Evolutionary conservation across 805 yeast genomes (phyloP).

Genomic region (Vanderwaltozyma yarrowii): DNA sequence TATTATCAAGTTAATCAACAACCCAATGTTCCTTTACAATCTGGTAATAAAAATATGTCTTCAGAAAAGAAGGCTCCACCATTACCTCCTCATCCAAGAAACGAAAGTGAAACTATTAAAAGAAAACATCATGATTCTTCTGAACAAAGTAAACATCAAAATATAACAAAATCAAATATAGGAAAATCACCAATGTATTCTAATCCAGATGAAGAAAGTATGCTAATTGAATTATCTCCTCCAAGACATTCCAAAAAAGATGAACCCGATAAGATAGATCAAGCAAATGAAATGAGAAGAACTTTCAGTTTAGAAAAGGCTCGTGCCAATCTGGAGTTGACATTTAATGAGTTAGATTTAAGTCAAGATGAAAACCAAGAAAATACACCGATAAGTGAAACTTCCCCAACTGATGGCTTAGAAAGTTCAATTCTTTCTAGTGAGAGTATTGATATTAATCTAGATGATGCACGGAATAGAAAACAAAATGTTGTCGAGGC

Average conservation of each 20-base stretch:
- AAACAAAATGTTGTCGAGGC: background rate
- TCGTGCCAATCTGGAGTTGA: slow-evolving; percentile 4
- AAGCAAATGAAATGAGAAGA: background rate
- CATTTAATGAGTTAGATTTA: slow-evolving; percentile 12
- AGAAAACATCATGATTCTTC: too few relatives aligned
- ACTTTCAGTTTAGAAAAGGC: background rate
- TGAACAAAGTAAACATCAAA: too few relatives aligned
- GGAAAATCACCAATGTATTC: background rate
- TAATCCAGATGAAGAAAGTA: background rate
- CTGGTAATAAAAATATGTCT: background rate
- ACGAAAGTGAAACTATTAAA: background rate
- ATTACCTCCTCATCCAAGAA: slow-evolving; percentile 2
- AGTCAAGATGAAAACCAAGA: slow-evolving; percentile 4
- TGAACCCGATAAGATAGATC: background rate
- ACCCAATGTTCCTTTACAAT: background rate
- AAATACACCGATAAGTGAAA: slow-evolving; percentile 1
- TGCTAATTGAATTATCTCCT: background rate
- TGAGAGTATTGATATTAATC: slow-evolving; percentile 21
- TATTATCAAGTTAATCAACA: too few relatives aligned
- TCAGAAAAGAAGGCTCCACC: background rate
- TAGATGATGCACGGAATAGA: slow-evolving; percentile 9
- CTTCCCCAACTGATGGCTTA: background rate
- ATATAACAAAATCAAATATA: too few relatives aligned
- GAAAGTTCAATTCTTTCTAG: slow-evolving; percentile 14
- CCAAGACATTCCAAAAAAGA: background rate